Conservation (phyloP, 306 rosid species). For the Crotalaria pallida region DNA sequence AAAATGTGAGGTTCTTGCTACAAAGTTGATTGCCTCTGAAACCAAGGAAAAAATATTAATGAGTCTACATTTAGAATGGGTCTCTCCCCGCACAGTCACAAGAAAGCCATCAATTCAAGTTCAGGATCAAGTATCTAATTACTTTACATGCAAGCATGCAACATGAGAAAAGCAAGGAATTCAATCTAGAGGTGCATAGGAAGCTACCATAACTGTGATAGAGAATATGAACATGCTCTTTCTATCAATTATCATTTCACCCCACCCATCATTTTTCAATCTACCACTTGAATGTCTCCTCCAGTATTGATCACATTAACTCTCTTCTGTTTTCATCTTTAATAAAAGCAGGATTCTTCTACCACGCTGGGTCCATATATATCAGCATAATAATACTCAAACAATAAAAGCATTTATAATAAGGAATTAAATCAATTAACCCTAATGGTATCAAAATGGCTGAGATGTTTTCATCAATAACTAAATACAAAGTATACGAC, state of each 20-base stretch:
- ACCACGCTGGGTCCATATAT: neutral
- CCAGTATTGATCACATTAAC: neutral
- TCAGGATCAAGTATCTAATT: neutral
- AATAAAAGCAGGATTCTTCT: neutral
- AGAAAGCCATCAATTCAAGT: neutral
- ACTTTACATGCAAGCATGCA: constrained; percentile 9
- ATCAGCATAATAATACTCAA: neutral
- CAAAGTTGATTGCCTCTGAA: neutral
- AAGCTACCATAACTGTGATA: neutral
- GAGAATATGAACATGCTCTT: neutral
- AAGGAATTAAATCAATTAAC: neutral
- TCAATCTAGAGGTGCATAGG: neutral
- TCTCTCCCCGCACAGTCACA: neutral
- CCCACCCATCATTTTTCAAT: neutral
- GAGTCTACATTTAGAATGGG: neutral
- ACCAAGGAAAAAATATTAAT: neutral
- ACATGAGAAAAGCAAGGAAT: constrained; percentile 6
- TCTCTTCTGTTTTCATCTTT: neutral
- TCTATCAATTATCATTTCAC: neutral
- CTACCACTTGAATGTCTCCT: neutral
- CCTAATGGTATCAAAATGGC: neutral
- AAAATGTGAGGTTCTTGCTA: neutral
- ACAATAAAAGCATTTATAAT: neutral
- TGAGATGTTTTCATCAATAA: neutral
- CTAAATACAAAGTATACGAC: neutral